Evolutionary conservation across 306 rosid species (phyloP).

Genomic region (Mimosa pudica): DNA sequence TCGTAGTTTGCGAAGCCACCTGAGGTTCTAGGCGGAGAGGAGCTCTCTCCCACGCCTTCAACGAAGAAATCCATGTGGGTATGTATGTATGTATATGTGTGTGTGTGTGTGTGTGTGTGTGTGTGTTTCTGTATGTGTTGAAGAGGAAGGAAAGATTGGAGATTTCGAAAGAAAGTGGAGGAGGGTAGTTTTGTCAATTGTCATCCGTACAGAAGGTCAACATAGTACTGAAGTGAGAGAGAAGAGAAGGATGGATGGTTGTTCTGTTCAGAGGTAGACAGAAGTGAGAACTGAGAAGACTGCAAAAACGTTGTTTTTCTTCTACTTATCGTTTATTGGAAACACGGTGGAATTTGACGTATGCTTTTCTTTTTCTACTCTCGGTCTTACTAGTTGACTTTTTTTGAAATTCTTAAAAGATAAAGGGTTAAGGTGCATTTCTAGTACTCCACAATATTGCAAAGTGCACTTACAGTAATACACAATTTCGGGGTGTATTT

Average conservation of each 20-base stretch:
- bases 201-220: background rate
- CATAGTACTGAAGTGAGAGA: background rate
- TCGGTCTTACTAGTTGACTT: no score
- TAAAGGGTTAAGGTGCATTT: no score
- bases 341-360: background rate
- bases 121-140: no score
- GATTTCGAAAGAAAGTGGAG: constrained; percentile 20
- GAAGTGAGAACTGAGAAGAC: background rate
- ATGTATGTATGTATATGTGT: no score
- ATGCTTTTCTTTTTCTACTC: no score
- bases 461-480: no score
- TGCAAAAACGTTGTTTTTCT: background rate
- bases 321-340: background rate
- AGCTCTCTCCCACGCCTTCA: constrained; percentile 98
- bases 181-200: constrained; percentile 45
- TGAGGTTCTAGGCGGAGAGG: constrained; percentile 84
- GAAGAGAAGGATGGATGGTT: background rate
- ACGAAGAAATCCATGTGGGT: constrained; percentile 64
- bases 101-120: no score
- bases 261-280: background rate
- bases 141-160: background rate
- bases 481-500: no score
- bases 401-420: no score
- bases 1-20: constrained; percentile 67
- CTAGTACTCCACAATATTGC: no score